Base-by-base conservation (phyloP, 345 rosid species). In the Toxicodendron radicans region DNA sequence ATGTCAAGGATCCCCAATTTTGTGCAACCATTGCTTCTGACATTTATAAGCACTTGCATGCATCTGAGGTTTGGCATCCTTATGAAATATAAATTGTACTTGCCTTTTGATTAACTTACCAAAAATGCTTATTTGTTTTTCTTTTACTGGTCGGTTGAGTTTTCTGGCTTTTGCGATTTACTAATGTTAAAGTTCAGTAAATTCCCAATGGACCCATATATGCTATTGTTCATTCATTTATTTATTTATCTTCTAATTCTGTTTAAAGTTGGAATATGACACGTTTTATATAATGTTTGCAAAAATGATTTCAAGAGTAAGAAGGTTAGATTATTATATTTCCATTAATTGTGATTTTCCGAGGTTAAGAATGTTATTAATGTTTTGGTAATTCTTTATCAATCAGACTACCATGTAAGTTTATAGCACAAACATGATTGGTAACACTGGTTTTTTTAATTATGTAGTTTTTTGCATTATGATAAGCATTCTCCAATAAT, bases 31-130 rank as follows among this genome's bases (percentile, higher is more conserved):
- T 74, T 79, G 83, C 83, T 77, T 60, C 56, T 56, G 86, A 81
- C 68, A 83, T 85, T 74, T 85, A 72, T 73, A 65, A 81, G 74
- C 75, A 85, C 17, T 64, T 76, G 56, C 86, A 49, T 61, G 76
- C 66, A 62, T 70, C 82, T 7, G 88, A 85, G 88, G 82, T 74
- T 48, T 49, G 13, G 57, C 30, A 13, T 46, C 51, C 30, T 76
- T 35, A 61, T 68, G 32, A 33, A 18, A 23, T 38, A 27, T 43
- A 23, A 23, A 51, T 49, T 32, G 18, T 10, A 53, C 46, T 3
- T 35, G 11, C 56, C 18, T 46, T 76, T 33, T 46, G 38, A 45
- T 67, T 59, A 32, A 20, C 9, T 38, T 38, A 38, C 8, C 43
- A 5, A 5, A 38, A 38, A 38, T 38, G 43, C 43, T 38, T 38